Conservation (phyloP, 257 asterid species). For the Przewalskia tangutica region DNA sequence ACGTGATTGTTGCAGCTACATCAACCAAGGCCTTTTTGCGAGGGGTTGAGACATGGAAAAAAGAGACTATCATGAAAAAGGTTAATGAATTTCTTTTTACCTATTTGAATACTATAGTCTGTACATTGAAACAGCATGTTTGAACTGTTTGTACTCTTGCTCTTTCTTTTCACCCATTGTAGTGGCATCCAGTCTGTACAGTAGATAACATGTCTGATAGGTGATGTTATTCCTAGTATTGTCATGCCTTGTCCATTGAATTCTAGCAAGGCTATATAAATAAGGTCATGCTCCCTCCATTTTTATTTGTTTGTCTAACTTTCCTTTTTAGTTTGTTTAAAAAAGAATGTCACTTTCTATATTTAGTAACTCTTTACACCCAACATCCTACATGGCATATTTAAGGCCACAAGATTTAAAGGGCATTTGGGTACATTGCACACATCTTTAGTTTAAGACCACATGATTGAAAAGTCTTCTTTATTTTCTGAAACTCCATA, state of each 20-base stretch:
- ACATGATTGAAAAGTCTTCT: too few relatives aligned
- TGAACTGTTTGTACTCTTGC: not conserved
- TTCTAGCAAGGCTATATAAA: not conserved
- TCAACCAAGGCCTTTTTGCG: conserved; percentile 83
- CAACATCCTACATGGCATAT: too few relatives aligned
- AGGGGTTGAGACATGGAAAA: conserved; percentile 93
- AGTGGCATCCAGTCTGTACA: too few relatives aligned
- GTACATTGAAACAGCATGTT: not conserved
- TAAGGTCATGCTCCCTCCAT: not conserved
- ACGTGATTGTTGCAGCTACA: conserved; percentile 42
- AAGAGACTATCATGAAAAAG: conserved; percentile 76
- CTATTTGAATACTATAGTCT: not conserved
- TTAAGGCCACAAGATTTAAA: too few relatives aligned
- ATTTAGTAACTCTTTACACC: too few relatives aligned
- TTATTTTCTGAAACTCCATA: too few relatives aligned
- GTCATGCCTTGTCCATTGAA: not conserved
- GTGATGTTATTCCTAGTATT: not conserved
- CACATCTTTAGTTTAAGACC: too few relatives aligned
- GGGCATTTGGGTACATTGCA: too few relatives aligned
- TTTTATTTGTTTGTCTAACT: too few relatives aligned
- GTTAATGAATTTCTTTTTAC: conserved; percentile 11
- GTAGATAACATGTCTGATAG: not conserved
- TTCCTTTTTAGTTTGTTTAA: too few relatives aligned
- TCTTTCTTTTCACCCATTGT: not conserved
- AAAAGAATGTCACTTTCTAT: too few relatives aligned